Evolutionary conservation across 169 alveolate species (phyloP).

Genomic region (Plasmodium sp.): DNA sequence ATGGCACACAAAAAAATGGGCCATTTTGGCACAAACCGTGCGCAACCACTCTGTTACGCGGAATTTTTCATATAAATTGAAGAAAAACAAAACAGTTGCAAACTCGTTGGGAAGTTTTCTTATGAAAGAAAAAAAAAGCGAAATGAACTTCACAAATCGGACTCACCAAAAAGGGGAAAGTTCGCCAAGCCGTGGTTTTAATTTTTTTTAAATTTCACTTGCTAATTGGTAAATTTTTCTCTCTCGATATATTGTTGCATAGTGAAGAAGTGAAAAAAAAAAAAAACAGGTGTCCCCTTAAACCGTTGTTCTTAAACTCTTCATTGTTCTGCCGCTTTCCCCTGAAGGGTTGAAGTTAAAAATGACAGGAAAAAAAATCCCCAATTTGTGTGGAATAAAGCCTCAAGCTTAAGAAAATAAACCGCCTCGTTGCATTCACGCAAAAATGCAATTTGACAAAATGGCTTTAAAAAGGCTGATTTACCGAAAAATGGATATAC

Average conservation of each 20-base stretch:
- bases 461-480: not conserved
- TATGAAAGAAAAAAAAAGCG: not conserved
- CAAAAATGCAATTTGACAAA: not conserved
- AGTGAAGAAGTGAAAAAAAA: not conserved
- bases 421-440: not conserved
- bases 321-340: not conserved
- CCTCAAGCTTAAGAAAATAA: not conserved
- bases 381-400: not conserved
- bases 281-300: not conserved
- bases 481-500: not conserved
- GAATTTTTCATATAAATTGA: not conserved
- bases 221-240: not conserved
- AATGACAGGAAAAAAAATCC: not conserved
- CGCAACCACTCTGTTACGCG: not conserved
- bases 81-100: not conserved
- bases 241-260: not conserved
- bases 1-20: not conserved
- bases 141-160: not conserved
- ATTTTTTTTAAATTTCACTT: not conserved
- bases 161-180: not conserved
- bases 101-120: not conserved
- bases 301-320: not conserved
- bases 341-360: not conserved
- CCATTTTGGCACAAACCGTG: not conserved
- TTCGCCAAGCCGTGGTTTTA: not conserved